These are phyloP conservation scores for Erodium moschatum DNA, from an alignment of 441 rosid genomes.

Conservation along the genomic window DNA sequence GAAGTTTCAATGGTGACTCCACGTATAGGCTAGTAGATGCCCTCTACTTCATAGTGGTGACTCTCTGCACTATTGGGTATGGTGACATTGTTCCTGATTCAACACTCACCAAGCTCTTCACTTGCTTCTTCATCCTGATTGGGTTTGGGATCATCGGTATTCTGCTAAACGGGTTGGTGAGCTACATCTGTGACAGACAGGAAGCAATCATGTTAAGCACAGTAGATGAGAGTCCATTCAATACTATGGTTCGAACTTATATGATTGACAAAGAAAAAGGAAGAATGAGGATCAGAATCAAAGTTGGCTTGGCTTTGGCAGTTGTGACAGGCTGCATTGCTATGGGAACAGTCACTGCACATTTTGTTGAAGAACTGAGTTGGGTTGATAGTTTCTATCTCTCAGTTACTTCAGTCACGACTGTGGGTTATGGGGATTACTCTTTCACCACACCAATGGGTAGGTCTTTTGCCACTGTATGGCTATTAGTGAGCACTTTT, in stretches of 20 bases:
- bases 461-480: conserved; percentile 54
- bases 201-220: conserved; percentile 49
- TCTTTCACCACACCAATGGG: conserved; percentile 38
- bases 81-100: conserved; percentile 61
- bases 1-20: conserved; percentile 33
- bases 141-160: conserved; percentile 64
- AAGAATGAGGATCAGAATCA: conserved; percentile 56
- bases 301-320: conserved; percentile 48
- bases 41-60: conserved; percentile 52
- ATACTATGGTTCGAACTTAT: conserved; percentile 36
- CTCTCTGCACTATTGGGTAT: conserved; percentile 62
- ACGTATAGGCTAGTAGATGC: conserved; percentile 49
- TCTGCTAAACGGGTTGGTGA: conserved; percentile 50
- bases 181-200: conserved; percentile 54
- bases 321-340: conserved; percentile 44
- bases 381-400: conserved; percentile 66
- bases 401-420: conserved; percentile 57
- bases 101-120: conserved; percentile 47
- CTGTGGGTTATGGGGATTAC: conserved; percentile 62
- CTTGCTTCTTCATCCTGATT: conserved; percentile 44
- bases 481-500: conserved; percentile 51
- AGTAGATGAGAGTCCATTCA: conserved; percentile 38
- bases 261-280: conserved; percentile 53
- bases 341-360: conserved; percentile 36
- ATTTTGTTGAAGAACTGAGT: conserved; percentile 34